Evolutionary conservation across 164 flowering plant species (phyloP).

Genomic region (Berberis thunbergii): DNA sequence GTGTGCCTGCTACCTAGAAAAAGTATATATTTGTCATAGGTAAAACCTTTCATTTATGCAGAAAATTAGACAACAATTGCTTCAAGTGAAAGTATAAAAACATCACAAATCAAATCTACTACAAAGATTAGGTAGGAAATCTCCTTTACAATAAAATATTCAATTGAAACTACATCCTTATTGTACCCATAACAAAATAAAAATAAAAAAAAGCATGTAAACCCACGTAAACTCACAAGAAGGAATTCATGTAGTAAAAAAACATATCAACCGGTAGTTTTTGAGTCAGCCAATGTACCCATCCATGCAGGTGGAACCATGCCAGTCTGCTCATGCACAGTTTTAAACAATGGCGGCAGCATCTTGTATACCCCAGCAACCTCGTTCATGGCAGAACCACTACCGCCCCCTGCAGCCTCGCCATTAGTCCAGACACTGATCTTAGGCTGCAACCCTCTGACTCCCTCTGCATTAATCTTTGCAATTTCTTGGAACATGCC

Average conservation of each 20-base stretch:
- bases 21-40: no score
- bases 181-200: background rate
- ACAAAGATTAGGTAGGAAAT: no score
- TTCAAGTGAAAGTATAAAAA: no score
- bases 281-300: conserved; percentile 10
- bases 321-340: conserved; percentile 33
- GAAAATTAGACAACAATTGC: no score
- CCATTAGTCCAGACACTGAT: conserved; percentile 26
- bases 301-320: conserved; percentile 32
- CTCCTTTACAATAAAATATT: no score
- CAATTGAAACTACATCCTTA: no score
- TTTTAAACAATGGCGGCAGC: conserved; percentile 26
- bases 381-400: conserved; percentile 19
- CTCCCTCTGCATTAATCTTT: conserved; percentile 25
- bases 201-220: background rate
- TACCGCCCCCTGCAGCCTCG: conserved; percentile 6
- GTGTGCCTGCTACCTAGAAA: no score
- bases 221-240: background rate
- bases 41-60: no score
- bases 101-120: no score
- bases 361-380: conserved; percentile 23
- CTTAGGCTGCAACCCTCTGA: conserved; percentile 32
- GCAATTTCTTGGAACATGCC: conserved; percentile 35
- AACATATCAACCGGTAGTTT: background rate
- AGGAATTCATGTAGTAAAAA: background rate